Percentiles rank a stretch among this genome's conserved stretches.
Evolutionary conservation across 2,329 filamentous ascomycete species (phyloP).

Genomic region (Ceratocystis albifundus): DNA sequence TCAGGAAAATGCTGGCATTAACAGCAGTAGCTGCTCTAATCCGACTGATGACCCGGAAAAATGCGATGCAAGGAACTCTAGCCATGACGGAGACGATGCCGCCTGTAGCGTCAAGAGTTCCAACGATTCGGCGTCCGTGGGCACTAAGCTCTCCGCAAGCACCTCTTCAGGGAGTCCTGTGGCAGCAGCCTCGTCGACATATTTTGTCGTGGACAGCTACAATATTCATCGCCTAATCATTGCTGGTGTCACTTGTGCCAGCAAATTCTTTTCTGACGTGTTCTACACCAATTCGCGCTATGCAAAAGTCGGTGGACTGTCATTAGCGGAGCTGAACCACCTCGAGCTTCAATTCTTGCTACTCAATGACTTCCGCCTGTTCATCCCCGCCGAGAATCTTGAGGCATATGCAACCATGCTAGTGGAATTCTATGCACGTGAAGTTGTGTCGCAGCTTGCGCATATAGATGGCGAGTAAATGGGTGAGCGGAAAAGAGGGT

Average conservation of each 20-base stretch:
- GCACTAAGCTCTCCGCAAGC: constrained; percentile 24
- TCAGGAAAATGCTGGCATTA: neutral
- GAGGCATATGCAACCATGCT: constrained; percentile 98
- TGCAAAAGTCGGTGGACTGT: constrained; percentile 93
- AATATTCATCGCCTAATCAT: constrained; percentile 97
- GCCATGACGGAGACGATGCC: constrained; percentile 9
- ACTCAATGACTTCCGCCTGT: constrained; percentile 89
- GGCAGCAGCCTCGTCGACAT: constrained; percentile 32
- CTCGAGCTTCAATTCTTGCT: constrained; percentile 91
- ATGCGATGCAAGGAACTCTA: neutral
- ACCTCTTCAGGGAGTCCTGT: neutral
- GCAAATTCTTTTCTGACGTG: constrained; percentile 98
- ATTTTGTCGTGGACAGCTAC: constrained; percentile 95
- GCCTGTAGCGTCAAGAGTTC: constrained; percentile 28
- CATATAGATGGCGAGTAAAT: constrained; percentile 3
- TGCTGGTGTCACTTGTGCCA: constrained; percentile 91
- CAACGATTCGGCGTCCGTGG: constrained; percentile 30
- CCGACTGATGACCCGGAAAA: neutral
- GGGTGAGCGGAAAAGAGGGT: neutral
- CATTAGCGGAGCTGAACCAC: constrained; percentile 85
- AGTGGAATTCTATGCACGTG: constrained; percentile 91
- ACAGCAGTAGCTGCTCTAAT: neutral
- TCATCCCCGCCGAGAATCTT: constrained; percentile 85
- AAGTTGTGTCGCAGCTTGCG: constrained; percentile 48
- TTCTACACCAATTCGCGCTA: constrained; percentile 99